These are phyloP conservation scores for Solanum ossicruentum DNA, from an alignment of 257 asterid genomes.

Conservation along the genomic window DNA sequence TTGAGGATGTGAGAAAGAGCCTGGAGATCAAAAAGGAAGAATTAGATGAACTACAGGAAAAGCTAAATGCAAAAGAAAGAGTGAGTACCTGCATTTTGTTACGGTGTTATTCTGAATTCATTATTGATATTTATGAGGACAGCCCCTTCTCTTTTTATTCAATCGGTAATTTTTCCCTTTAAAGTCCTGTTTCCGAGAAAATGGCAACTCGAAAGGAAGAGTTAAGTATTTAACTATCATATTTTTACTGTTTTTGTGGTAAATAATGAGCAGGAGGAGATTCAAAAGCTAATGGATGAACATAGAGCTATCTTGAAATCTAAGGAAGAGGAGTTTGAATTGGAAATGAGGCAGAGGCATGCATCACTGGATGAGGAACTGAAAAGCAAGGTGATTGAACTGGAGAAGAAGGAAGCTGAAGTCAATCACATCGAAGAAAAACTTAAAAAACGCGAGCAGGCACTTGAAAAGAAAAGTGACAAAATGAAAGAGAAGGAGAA, in stretches of 20 bases:
- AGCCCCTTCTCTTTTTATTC: not conserved
- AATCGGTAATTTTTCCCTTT: not conserved
- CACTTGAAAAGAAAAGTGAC: conserved; percentile 66
- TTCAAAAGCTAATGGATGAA: conserved; percentile 85
- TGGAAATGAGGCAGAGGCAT: conserved; percentile 66
- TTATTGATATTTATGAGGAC: not conserved
- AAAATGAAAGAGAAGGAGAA: conserved; percentile 66
- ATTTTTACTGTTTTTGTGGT: not conserved
- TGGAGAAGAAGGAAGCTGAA: conserved; percentile 78
- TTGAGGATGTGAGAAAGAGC: conserved; percentile 34
- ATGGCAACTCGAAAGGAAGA: not conserved
- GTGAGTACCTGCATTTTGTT: conserved; percentile 24
- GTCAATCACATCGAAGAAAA: conserved; percentile 77
- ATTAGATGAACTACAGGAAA: conserved; percentile 63
- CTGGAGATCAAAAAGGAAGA: conserved; percentile 65
- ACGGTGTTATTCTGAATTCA: not conserved
- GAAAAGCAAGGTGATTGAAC: conserved; percentile 57
- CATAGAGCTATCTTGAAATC: conserved; percentile 47
- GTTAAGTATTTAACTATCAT: not conserved
- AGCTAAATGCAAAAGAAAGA: conserved; percentile 54
- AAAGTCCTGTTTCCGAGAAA: not conserved
- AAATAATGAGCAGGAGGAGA: conserved; percentile 37
- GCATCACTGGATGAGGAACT: conserved; percentile 51
- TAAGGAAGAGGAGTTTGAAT: conserved; percentile 61
- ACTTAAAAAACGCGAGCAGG: conserved; percentile 67